These are phyloP conservation scores for Acanthamoeba lenticulata DNA, from an alignment of 208 protist genomes.

Conservation along the genomic window DNA sequence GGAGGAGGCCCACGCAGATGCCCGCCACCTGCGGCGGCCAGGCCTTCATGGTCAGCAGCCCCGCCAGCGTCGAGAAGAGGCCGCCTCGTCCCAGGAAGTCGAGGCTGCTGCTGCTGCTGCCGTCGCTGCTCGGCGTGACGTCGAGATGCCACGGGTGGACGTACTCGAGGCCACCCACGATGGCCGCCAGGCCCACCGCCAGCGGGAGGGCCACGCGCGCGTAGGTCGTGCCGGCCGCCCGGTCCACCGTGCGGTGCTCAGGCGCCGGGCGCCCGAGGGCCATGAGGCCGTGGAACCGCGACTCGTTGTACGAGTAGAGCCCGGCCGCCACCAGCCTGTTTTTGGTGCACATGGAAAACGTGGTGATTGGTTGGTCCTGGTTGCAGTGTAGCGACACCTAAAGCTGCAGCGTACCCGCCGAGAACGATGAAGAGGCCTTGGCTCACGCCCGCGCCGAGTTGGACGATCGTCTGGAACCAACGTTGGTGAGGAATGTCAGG, in stretches of 20 bases:
- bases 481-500: too few species aligned
- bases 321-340: neutral
- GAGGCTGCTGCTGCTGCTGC: neutral
- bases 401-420: neutral
- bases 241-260: neutral
- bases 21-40: conserved; percentile 38
- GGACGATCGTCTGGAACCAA: neutral
- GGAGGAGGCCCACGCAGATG: neutral
- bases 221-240: conserved; percentile 8
- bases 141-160: neutral
- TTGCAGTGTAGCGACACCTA: neutral
- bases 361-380: neutral
- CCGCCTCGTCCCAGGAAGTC: too few species aligned
- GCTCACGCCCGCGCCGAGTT: neutral
- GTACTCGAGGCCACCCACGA: neutral
- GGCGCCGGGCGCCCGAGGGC: neutral
- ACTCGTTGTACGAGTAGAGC: conserved; percentile 34
- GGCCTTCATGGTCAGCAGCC: conserved; percentile 12
- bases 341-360: neutral
- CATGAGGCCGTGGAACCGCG: neutral
- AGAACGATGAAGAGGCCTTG: neutral
- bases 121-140: neutral
- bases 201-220: neutral
- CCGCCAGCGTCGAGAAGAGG: neutral
- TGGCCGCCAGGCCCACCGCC: neutral